Conservation (phyloP, 352 stramenopile genomes). For the Lagenidium giganteum region DNA sequence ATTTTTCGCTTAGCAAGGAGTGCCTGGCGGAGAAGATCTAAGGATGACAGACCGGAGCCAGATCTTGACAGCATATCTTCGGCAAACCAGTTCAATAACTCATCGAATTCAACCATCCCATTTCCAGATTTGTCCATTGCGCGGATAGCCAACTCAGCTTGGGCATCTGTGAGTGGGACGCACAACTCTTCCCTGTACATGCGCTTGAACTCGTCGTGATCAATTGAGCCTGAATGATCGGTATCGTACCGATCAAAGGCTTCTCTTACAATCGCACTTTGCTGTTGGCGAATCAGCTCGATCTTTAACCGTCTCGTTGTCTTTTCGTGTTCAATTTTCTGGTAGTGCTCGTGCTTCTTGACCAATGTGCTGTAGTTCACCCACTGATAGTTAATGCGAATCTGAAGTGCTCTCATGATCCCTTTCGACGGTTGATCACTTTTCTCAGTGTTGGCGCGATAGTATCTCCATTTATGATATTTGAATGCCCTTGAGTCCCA, state of each 20-base stretch:
- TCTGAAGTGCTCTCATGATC: neutral
- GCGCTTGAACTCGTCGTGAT: conserved; percentile 24
- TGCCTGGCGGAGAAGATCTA: conserved; percentile 32
- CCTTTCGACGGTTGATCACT: neutral
- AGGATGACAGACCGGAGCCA: too few relatives aligned
- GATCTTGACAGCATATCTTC: conserved; percentile 25
- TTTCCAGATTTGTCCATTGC: conserved; percentile 40
- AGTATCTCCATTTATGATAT: conserved; percentile 12
- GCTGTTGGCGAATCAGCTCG: conserved; percentile 24
- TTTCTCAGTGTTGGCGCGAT: neutral
- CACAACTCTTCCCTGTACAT: conserved; percentile 48
- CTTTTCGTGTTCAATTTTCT: too few relatives aligned
- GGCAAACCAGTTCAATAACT: conserved; percentile 35
- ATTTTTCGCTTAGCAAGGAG: conserved; percentile 34
- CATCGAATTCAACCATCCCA: conserved; percentile 35
- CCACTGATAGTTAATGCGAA: conserved; percentile 26
- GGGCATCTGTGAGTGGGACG: conserved; percentile 26
- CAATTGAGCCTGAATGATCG: conserved; percentile 33
- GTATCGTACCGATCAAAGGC: conserved; percentile 37
- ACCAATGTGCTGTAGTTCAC: conserved; percentile 3
- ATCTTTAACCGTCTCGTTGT: too few relatives aligned
- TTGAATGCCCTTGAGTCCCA: conserved; percentile 14
- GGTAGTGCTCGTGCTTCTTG: conserved; percentile 2
- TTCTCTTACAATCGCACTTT: conserved; percentile 37
- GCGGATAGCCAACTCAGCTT: conserved; percentile 25